Percentiles rank a stretch among this genome's conserved stretches.
These are phyloP conservation scores for Mycotypha africana DNA, from an alignment of 371 early-diverging fungal species.

Conservation along the genomic window DNA sequence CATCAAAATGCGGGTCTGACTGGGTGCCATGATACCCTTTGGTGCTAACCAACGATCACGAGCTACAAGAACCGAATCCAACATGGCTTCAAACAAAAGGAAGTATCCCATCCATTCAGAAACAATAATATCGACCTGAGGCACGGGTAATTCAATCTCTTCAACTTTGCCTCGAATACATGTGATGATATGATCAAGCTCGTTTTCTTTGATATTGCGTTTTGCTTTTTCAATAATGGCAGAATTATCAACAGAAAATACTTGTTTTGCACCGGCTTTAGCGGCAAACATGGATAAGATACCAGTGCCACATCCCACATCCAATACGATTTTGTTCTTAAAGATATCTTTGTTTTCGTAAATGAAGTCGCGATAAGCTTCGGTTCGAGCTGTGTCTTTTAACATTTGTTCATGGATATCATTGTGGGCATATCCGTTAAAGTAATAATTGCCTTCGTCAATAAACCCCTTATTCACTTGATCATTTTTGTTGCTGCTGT, in stretches of 20 bases:
- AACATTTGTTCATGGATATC: constrained; percentile 66
- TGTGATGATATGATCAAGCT: constrained; percentile 65
- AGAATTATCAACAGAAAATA: constrained; percentile 83
- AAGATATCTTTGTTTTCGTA: constrained; percentile 81
- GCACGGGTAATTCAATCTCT: constrained; percentile 73
- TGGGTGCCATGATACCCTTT: constrained; percentile 68
- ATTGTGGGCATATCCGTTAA: constrained; percentile 77
- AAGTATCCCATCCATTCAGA: constrained; percentile 95
- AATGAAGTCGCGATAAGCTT: constrained; percentile 75
- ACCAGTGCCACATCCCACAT: constrained; percentile 16
- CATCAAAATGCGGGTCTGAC: constrained; percentile 73
- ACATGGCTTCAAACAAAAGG: constrained; percentile 84
- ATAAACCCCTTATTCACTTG: too few relatives aligned
- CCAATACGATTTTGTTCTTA: constrained; percentile 64
- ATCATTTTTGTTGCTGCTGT: too few relatives aligned
- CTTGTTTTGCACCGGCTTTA: constrained; percentile 32
- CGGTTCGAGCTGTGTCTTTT: constrained; percentile 78
- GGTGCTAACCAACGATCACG: constrained; percentile 75
- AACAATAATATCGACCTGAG: constrained; percentile 83
- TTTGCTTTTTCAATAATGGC: constrained; percentile 81
- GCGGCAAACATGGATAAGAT: constrained; percentile 18
- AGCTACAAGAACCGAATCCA: constrained; percentile 83
- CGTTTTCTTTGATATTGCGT: constrained; percentile 74
- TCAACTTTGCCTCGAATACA: constrained; percentile 78
- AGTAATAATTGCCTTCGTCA: constrained; percentile 71